These are phyloP conservation scores for Rubroshorea leprosula DNA, from an alignment of 345 rosid genomes.

Conservation along the genomic window DNA sequence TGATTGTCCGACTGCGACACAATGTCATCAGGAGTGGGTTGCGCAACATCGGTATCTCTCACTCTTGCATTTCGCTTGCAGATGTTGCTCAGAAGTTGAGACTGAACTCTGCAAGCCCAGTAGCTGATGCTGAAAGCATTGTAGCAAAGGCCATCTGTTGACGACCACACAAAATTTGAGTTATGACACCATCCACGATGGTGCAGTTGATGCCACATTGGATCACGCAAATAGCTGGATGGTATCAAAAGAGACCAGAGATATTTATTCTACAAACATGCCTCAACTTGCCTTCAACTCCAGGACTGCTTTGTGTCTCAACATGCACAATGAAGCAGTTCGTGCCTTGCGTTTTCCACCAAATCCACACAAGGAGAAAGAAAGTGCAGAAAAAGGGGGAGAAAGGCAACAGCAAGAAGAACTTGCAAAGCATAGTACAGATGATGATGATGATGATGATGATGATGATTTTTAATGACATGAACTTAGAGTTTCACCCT, in stretches of 20 bases:
- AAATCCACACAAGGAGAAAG: slow-evolving; percentile 72
- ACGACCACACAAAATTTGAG: no score
- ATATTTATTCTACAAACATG: slow-evolving; percentile 79
- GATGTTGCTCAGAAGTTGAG: slow-evolving; percentile 63
- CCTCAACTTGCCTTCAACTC: slow-evolving; percentile 90
- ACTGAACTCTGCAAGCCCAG: slow-evolving; percentile 53
- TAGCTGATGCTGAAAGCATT: slow-evolving; percentile 81
- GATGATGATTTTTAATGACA: slow-evolving; percentile 56
- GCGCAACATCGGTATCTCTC: slow-evolving; percentile 71
- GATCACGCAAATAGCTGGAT: slow-evolving; percentile 68
- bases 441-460: slow-evolving; percentile 86
- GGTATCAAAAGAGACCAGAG: slow-evolving; percentile 86
- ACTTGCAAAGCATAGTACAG: slow-evolving; percentile 79
- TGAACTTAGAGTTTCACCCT: no score
- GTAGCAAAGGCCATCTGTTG: slow-evolving; percentile 83
- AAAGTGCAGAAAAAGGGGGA: slow-evolving; percentile 77
- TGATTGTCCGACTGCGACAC: slow-evolving; percentile 69
- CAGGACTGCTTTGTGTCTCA: slow-evolving; percentile 76
- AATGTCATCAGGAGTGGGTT: slow-evolving; percentile 81
- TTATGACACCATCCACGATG: no score
- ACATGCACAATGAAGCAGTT: slow-evolving; percentile 88
- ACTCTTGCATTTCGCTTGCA: slow-evolving; percentile 58
- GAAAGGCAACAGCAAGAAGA: slow-evolving; percentile 87
- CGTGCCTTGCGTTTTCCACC: slow-evolving; percentile 72
- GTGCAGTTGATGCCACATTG: slow-evolving; percentile 76